Evolutionary conservation across 352 stramenopile genomes (phyloP).

Genomic region (Pythium folliculosum): DNA sequence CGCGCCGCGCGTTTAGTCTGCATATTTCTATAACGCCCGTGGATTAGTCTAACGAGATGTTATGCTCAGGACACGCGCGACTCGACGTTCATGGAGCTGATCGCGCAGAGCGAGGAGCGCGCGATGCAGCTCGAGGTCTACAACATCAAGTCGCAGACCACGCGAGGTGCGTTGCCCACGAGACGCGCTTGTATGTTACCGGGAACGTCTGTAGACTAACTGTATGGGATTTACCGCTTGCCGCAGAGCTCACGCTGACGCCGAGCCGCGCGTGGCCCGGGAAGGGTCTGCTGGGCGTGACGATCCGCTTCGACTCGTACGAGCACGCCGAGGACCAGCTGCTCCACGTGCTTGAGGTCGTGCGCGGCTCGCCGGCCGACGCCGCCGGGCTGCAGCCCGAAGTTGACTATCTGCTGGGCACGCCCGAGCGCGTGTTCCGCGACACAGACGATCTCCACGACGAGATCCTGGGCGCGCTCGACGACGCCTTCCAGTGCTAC

Average conservation of each 20-base stretch:
- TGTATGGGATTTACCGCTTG: no score
- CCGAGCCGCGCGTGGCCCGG: constrained; percentile 93
- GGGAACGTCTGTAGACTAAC: neutral
- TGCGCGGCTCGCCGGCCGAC: constrained; percentile 86
- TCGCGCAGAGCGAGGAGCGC: constrained; percentile 83
- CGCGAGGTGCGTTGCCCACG: constrained; percentile 35
- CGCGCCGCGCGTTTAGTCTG: no score
- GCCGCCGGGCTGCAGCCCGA: constrained; percentile 87
- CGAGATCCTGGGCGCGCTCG: constrained; percentile 88
- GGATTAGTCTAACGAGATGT: neutral
- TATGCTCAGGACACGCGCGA: constrained; percentile 71
- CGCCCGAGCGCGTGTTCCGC: constrained; percentile 85
- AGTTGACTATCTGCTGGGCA: constrained; percentile 96
- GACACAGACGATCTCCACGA: constrained; percentile 88
- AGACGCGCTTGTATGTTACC: neutral
- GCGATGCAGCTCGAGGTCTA: constrained; percentile 74
- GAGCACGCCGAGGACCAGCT: constrained; percentile 94
- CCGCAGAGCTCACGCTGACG: constrained; percentile 76
- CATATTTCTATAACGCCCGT: no score
- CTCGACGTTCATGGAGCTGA: constrained; percentile 91
- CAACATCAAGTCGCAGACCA: constrained; percentile 82
- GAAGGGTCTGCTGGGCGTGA: constrained; percentile 95
- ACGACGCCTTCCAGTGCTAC: constrained; percentile 96
- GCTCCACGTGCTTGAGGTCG: constrained; percentile 93
- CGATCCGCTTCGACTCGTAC: constrained; percentile 97